Percentiles rank a stretch among this genome's conserved stretches.
These are phyloP conservation scores for Pseudogymnoascus sp. DNA, from an alignment of 2,329 filamentous ascomycete species.

Conservation along the genomic window DNA sequence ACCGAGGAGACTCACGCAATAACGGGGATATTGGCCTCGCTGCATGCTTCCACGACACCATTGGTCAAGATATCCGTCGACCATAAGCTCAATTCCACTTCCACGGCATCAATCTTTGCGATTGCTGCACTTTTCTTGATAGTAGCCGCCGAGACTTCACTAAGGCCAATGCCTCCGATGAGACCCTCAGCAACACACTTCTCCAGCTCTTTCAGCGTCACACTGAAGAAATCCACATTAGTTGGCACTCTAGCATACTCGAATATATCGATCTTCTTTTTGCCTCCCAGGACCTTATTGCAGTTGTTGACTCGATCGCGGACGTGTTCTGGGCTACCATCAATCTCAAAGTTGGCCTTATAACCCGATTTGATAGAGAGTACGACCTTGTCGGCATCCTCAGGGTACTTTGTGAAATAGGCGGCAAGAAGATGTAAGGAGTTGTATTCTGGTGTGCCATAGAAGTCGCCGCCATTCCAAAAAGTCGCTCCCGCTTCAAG, in stretches of 20 bases:
- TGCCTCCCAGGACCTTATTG: constrained; percentile 37
- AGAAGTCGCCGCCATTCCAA: constrained; percentile 59
- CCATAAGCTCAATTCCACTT: constrained; percentile 40
- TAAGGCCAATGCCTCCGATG: constrained; percentile 38
- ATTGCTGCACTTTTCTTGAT: constrained; percentile 35
- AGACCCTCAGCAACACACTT: constrained; percentile 31
- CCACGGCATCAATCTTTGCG: constrained; percentile 38
- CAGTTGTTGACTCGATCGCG: constrained; percentile 50
- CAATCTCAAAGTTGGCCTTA: constrained; percentile 32
- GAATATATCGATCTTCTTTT: constrained; percentile 45
- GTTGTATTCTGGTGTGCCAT: constrained; percentile 52
- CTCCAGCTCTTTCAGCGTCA: constrained; percentile 24
- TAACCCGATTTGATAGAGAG: constrained; percentile 53
- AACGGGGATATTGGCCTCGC: constrained; percentile 59
- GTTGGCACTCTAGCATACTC: constrained; percentile 23
- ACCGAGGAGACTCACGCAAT: constrained; percentile 40
- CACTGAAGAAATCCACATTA: background rate
- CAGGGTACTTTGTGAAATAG: constrained; percentile 56
- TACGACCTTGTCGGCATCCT: constrained; percentile 53
- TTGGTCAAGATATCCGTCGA: constrained; percentile 31
- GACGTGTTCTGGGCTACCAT: constrained; percentile 45
- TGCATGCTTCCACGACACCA: constrained; percentile 42
- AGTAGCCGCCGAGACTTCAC: constrained; percentile 36
- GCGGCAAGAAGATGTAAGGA: constrained; percentile 49
- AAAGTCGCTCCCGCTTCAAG: constrained; percentile 36